Evolutionary conservation across 176 grass and related monocot genomes (phyloP).

Genomic region (Saccharum spontaneum): DNA sequence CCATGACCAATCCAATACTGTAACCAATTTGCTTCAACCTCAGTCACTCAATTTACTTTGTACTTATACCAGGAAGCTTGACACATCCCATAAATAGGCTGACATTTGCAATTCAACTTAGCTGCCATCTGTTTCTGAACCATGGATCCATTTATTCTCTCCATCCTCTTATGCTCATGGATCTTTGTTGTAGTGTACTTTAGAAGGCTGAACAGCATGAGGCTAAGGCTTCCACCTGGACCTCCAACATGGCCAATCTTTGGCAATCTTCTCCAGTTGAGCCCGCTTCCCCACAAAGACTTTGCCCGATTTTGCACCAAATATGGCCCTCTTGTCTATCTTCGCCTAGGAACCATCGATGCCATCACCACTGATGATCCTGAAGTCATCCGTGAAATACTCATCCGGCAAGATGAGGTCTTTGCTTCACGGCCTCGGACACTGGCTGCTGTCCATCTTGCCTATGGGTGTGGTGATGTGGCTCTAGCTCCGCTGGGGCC

Average conservation of each 20-base stretch:
- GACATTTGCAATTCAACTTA: slow-evolving; percentile 35
- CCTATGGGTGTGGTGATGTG: slow-evolving; percentile 72
- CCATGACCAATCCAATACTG: slow-evolving; percentile 58
- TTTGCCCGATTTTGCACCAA: slow-evolving; percentile 71
- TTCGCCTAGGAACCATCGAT: slow-evolving; percentile 76
- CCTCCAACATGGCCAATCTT: slow-evolving; percentile 76
- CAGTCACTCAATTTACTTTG: slow-evolving; percentile 32
- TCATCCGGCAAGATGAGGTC: slow-evolving; percentile 78
- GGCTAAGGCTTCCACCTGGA: slow-evolving; percentile 74
- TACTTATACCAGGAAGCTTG: slow-evolving; percentile 15
- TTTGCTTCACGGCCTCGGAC: slow-evolving; percentile 87
- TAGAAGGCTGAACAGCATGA: slow-evolving; percentile 39
- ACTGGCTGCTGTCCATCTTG: slow-evolving; percentile 70
- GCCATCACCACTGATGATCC: slow-evolving; percentile 90
- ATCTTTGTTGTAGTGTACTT: slow-evolving; percentile 44
- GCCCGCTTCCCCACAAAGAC: slow-evolving; percentile 82
- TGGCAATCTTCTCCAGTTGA: slow-evolving; percentile 78
- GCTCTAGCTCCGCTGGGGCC: slow-evolving; percentile 76
- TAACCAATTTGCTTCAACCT: slow-evolving; percentile 53
- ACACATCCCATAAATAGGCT: slow-evolving; percentile 46
- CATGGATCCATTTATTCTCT: slow-evolving; percentile 49
- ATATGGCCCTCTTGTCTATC: slow-evolving; percentile 85
- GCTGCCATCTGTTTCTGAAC: slow-evolving; percentile 29
- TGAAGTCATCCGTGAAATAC: slow-evolving; percentile 86
- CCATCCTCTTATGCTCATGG: slow-evolving; percentile 54